Percentiles rank a stretch among this genome's conserved stretches.
Conservation (phyloP, 2,329 filamentous ascomycete species). For the Cytospora schulzeri region DNA sequence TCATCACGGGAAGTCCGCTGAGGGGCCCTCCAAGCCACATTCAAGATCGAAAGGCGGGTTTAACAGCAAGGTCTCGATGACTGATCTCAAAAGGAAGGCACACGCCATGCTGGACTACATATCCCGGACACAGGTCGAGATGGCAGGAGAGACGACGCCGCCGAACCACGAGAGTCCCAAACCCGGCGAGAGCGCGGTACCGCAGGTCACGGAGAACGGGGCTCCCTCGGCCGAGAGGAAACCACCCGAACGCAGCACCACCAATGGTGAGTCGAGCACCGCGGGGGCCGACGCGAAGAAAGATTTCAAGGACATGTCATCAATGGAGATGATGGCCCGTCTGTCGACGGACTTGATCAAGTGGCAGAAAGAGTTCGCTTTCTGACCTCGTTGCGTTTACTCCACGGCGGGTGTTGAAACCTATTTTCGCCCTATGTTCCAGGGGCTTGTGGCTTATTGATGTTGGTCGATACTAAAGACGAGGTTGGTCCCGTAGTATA, state of each 20-base stretch:
- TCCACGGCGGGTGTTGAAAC: background rate
- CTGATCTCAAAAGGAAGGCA: slow-evolving; percentile 84
- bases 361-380: slow-evolving; percentile 75
- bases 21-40: slow-evolving; percentile 36
- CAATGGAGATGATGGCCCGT: slow-evolving; percentile 88
- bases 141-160: slow-evolving; percentile 66
- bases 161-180: slow-evolving; percentile 42
- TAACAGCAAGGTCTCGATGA: slow-evolving; percentile 75
- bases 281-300: slow-evolving; percentile 37
- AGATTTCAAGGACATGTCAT: slow-evolving; percentile 75
- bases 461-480: background rate
- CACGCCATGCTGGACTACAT: slow-evolving; percentile 88
- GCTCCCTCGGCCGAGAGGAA: slow-evolving; percentile 31
- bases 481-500: background rate
- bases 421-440: too few species aligned
- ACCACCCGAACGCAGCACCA: slow-evolving; percentile 28
- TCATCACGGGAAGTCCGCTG: slow-evolving; percentile 36
- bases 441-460: background rate
- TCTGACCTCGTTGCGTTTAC: slow-evolving; percentile 1
- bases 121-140: slow-evolving; percentile 81
- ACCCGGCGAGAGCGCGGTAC: slow-evolving; percentile 37
- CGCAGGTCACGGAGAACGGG: slow-evolving; percentile 28
- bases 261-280: slow-evolving; percentile 36
- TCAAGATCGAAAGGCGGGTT: slow-evolving; percentile 57
- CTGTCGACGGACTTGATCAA: slow-evolving; percentile 78